Base-by-base conservation (phyloP, 192 early-diverging fungal species). In the Neocallimastix lanati region DNA sequence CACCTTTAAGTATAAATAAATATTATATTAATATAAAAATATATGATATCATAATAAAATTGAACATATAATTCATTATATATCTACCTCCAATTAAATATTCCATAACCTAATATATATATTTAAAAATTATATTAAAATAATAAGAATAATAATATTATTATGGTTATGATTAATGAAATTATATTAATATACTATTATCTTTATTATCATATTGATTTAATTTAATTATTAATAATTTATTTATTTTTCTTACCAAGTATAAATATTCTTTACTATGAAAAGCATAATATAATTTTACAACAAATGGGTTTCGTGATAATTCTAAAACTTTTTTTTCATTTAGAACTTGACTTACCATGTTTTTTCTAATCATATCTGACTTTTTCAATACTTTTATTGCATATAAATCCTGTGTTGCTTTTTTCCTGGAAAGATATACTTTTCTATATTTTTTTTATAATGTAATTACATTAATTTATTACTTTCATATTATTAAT, bases 281-380 rank as follows among this genome's bases (percentile, higher is more conserved):
- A 83, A 97, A 96, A 3, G 96, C 94, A 78, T 95, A 97, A 85
- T 91, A 96, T n/a, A 97, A 87, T 83, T 93, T 92, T 25, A 97
- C 96, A 18, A 97, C 93, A 87, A 92, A 96, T 4, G 93, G 94
- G 1, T 94, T 94, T 25, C 87, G 82, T 15, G 92, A 87, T 78
- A 96, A 82, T 37, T 92, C 91, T 38, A 97, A 83, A 29, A 94
- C 96, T 28, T 93, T 91, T 79, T 93, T 87, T 85, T 97, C 96
- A 11, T 94, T 94, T 30, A 94, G 84, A 16, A 94, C 93, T 78
- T 96, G 95, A 29, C 90, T 93, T n/a, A 95, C 92, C 96, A 96
- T 96, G 83, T 97, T 96, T 85, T 96, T 97, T 81, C 92, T 90
- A 81, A 95, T 94, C 92, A 97, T 95, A 82, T 96, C 93, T 76